Conservation (phyloP, 2,329 filamentous ascomycete genomes). For the Rugonectria rugulosa region DNA sequence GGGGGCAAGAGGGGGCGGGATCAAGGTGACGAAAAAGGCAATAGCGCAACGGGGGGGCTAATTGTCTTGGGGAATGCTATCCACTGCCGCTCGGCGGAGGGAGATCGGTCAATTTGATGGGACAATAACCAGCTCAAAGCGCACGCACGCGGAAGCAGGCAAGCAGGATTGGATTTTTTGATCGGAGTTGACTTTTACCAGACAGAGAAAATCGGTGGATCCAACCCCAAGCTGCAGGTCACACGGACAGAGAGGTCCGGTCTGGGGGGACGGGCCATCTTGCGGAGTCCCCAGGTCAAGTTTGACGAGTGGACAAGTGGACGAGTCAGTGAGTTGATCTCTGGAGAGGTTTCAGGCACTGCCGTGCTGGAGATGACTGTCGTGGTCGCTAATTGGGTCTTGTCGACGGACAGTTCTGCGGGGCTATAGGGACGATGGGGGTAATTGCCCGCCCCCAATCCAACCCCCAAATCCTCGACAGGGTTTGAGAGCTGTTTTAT, state of each 20-base stretch:
- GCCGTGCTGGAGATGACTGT: no score
- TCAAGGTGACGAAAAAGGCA: constrained; percentile 5
- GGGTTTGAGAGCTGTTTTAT: constrained; percentile 11
- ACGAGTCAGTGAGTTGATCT: no score
- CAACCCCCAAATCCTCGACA: constrained; percentile 29
- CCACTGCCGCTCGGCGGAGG: constrained; percentile 23
- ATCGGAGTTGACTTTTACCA: constrained; percentile 27
- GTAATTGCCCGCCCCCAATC: constrained; percentile 31
- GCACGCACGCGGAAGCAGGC: constrained; percentile 12
- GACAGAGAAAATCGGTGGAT: constrained; percentile 22
- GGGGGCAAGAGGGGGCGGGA: constrained; percentile 32
- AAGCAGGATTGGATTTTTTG: constrained; percentile 32
- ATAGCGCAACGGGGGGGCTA: not conserved
- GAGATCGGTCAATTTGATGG: constrained; percentile 31
- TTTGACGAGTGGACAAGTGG: no score
- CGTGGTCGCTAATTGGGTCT: constrained; percentile 16
- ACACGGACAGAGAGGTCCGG: constrained; percentile 30
- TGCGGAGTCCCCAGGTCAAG: constrained; percentile 41
- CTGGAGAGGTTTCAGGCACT: no score
- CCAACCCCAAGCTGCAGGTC: constrained; percentile 40
- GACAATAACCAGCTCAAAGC: not conserved
- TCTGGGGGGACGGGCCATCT: not conserved
- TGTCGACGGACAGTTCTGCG: constrained; percentile 37
- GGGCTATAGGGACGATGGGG: constrained; percentile 19
- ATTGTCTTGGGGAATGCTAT: constrained; percentile 11